Evolutionary conservation across 2,329 filamentous ascomycete genomes (phyloP), one percentile per base, ranked within the genome.

Genomic region (Aspergillus eucalypticola): DNA sequence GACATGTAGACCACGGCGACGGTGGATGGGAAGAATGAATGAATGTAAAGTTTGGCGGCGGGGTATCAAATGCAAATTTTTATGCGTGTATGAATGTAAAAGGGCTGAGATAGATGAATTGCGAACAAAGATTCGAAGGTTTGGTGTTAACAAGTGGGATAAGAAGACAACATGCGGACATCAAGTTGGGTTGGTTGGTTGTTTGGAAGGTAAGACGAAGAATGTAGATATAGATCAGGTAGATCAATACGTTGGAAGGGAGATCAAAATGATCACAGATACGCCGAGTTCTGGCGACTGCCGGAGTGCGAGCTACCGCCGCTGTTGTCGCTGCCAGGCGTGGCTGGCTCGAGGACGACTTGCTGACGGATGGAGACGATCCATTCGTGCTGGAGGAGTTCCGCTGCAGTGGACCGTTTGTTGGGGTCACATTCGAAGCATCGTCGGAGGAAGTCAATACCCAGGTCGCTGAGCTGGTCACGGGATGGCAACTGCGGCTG

Each of bases 351-450:
- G n/a, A 79, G 67, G 13, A 81, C 79, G 15, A 82, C 78, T 64
- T 81, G 76, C 58, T 78, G 74, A 53, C 80, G 70, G 62, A 82
- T 82, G 27, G 76, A 80, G 59, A 80, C 76, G 44, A 90, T 89
- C 95, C 95, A 99, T 72, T 96, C 92, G 75, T 98, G 93, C 76
- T 96, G 92, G 59, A 99, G 82, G 61, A 99, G 79, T 75, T 98
- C 95, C 1, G 93, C 88, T 1, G 95, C 94, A 32, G 88, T 91
- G 17, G 90, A 88, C 60, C 95, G 83, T 72, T 88, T 88, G 64
- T 83, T 83, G 2, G 95, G 92, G 75, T 98, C 92, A 19, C 90
- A 85, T 61, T 90, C 84, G 71, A 99, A 98, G 80, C 94, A 98
- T 65, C 86, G 87, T 69, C 86, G 86, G 66, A 99, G 76, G 72